Evolutionary conservation across 2,329 filamentous ascomycete genomes (phyloP).

Genomic region (Mycocentrospora acerina): DNA sequence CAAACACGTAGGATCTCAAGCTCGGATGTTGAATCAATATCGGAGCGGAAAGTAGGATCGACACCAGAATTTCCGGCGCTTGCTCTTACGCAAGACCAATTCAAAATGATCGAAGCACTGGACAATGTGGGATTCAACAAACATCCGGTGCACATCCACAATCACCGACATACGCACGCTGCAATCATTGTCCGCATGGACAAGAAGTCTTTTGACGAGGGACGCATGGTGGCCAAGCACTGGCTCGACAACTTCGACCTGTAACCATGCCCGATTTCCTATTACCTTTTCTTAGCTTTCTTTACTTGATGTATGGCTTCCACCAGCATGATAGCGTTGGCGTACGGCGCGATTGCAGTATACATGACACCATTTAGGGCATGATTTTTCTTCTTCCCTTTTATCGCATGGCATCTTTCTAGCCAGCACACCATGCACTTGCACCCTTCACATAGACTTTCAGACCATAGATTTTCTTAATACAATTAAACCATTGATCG

Average conservation of each 20-base stretch:
- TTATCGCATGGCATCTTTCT: too few relatives aligned
- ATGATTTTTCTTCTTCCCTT: too few relatives aligned
- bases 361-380: too few relatives aligned
- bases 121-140: conserved; percentile 64
- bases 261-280: conserved; percentile 5
- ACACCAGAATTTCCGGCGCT: conserved; percentile 65
- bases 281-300: neutral
- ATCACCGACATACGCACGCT: conserved; percentile 76
- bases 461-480: too few relatives aligned
- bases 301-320: too few relatives aligned
- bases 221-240: conserved; percentile 74
- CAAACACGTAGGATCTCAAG: conserved; percentile 13
- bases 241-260: conserved; percentile 74
- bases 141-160: conserved; percentile 71
- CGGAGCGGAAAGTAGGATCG: conserved; percentile 30
- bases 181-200: conserved; percentile 81
- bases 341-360: conserved; percentile 1
- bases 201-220: conserved; percentile 70
- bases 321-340: conserved; percentile 7
- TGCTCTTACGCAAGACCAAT: conserved; percentile 77
- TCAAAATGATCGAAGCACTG: conserved; percentile 78
- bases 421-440: too few relatives aligned
- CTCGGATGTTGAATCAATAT: conserved; percentile 29
- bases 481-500: too few relatives aligned
- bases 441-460: too few relatives aligned